Conservation (phyloP, 192 early-diverging fungal genomes). For the Coemansia sp. region DNA sequence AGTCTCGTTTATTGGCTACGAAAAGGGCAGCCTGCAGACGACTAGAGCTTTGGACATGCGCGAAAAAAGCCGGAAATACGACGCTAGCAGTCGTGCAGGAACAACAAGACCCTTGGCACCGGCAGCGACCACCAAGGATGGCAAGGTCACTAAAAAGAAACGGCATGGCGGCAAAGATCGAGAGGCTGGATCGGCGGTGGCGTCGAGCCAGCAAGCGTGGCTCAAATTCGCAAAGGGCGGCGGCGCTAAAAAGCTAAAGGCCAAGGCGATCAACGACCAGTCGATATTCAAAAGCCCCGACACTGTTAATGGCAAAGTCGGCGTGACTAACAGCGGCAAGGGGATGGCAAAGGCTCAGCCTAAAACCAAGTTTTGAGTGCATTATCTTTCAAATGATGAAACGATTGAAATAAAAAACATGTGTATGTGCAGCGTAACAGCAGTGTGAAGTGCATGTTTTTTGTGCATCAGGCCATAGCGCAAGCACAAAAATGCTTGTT, state of each 20-base stretch:
- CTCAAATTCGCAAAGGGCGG: conserved; percentile 39
- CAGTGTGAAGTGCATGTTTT: not conserved
- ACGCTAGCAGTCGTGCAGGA: not conserved
- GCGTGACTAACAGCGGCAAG: conserved; percentile 41
- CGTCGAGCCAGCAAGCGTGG: conserved; percentile 45
- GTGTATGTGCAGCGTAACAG: not conserved
- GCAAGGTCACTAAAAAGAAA: conserved; percentile 16
- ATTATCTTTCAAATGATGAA: too few relatives aligned
- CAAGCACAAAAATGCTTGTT: not conserved
- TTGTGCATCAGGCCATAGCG: conserved; percentile 3
- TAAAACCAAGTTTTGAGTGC: not conserved
- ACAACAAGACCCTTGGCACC: not conserved
- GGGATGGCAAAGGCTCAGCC: conserved; percentile 40
- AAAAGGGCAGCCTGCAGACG: conserved; percentile 23
- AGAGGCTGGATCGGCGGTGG: conserved; percentile 1
- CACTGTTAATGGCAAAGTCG: conserved; percentile 38
- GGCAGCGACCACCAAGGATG: not conserved
- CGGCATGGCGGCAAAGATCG: conserved; percentile 9
- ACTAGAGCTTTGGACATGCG: conserved; percentile 15
- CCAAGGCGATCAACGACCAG: conserved; percentile 45
- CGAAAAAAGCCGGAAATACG: not conserved
- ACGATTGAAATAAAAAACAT: not conserved
- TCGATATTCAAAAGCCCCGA: conserved; percentile 53
- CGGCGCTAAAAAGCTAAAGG: conserved; percentile 34
- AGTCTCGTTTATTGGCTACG: conserved; percentile 33